Base-by-base conservation (phyloP, 345 rosid species). In the Citrus medica region DNA sequence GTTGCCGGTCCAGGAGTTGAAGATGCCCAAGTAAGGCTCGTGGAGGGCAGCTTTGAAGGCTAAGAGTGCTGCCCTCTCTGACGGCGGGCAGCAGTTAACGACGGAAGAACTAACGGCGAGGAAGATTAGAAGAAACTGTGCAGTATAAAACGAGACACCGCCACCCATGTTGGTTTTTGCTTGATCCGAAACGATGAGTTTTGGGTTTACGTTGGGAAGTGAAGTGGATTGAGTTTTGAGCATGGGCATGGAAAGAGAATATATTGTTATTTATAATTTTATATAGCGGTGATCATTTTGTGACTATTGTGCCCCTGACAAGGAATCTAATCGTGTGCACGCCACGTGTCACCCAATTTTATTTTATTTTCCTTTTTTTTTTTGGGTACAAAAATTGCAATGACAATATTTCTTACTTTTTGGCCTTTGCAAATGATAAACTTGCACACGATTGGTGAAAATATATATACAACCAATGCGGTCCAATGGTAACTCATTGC, bases 1-100 rank as follows among this genome's bases (percentile, higher is more conserved):
- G 65, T 58, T 48, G 28, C 98, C 98, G 10, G 80, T 87, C 99
- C 99, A 95, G 1, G 97, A 77, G 21, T 88, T 86, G 92, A 95
- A 95, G 76, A 93, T 87, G 79, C 94, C 94, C 33, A 92, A 78
- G 85, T 85, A 60, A 0, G 96, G 86, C 78, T 93, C 98, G 68
- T 85, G 86, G 62, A 95, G 97, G 74, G 89, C 88, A 22, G 90
- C 81, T 56, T 83, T 86, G 87, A 95, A 86, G 58, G 89, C 89
- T 9, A 91, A 76, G 3, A 93, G 88, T 12, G 99, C 97, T 21
- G 85, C 90, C 72, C 86, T 81, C 86, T 93, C 99, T 0, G 93
- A 86, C 79, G 92, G 89, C 25, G 87, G 94, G 84, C 99, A 95
- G 85, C 84, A 75, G 21, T 42, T 74, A n/a, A 86, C 92, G 60